These are phyloP conservation scores for Penicillium dipodomyicola DNA, from an alignment of 495 filamentous ascomycete species.

Conservation along the genomic window DNA sequence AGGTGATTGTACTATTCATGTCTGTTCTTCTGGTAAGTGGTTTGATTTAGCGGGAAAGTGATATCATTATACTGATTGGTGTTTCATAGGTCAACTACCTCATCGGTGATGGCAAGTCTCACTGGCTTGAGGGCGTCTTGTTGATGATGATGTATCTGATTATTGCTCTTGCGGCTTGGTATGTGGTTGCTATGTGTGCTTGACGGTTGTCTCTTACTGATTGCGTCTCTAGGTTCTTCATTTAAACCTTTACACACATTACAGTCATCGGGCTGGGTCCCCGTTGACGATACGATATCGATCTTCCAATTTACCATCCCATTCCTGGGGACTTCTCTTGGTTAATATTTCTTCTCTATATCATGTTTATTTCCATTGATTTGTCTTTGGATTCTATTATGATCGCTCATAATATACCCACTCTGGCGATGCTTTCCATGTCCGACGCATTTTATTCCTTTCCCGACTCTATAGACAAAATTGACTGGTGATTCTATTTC, in stretches of 20 bases:
- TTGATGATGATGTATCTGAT: constrained; percentile 72
- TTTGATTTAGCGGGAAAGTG: neutral
- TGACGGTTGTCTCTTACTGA: constrained; percentile 4
- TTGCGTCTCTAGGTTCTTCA: constrained; percentile 3
- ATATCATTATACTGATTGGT: constrained; percentile 2
- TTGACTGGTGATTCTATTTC: neutral
- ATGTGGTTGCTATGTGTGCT: constrained; percentile 19
- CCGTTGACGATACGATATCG: neutral
- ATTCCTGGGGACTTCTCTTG: constrained; percentile 10
- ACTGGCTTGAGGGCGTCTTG: constrained; percentile 73
- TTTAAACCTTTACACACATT: neutral
- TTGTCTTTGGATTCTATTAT: constrained; percentile 4
- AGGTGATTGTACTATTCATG: constrained; percentile 77
- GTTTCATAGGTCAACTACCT: constrained; percentile 67
- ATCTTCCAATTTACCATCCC: constrained; percentile 9
- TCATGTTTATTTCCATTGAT: neutral
- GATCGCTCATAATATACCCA: constrained; percentile 9
- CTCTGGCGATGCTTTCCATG: neutral
- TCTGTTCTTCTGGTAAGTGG: constrained; percentile 58
- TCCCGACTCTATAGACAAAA: neutral
- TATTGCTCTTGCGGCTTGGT: constrained; percentile 61
- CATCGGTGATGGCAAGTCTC: constrained; percentile 61
- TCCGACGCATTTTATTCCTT: neutral
- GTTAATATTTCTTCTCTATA: constrained; percentile 6
- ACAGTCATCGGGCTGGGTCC: neutral